A percentile compares a stretch with the other conserved stretches of the same genome.
These are phyloP conservation scores for Stagonosporopsis rhizophila DNA, from an alignment of 2,329 filamentous ascomycete genomes.

Conservation along the genomic window DNA sequence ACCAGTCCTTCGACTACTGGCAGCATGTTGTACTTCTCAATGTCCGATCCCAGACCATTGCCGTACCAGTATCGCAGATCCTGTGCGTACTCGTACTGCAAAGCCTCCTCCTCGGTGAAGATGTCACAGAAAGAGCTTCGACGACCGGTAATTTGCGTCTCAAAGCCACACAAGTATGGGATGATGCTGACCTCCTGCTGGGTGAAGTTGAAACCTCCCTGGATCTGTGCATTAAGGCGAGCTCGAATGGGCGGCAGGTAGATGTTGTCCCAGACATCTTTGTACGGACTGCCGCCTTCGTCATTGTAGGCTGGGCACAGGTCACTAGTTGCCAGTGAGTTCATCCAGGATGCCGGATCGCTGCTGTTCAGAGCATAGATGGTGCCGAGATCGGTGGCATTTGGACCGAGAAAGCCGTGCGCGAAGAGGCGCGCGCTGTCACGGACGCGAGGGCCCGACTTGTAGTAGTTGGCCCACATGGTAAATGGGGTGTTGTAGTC, in stretches of 20 bases:
- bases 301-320: slow-evolving; percentile 67
- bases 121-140: slow-evolving; percentile 68
- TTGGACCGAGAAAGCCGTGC: slow-evolving; percentile 66
- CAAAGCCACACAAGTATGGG: slow-evolving; percentile 75
- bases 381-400: slow-evolving; percentile 60
- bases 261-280: slow-evolving; percentile 57
- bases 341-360: slow-evolving; percentile 63
- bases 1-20: slow-evolving; percentile 65
- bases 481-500: slow-evolving; percentile 59
- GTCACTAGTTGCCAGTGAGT: slow-evolving; percentile 69
- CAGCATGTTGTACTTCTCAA: slow-evolving; percentile 66
- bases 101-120: slow-evolving; percentile 67
- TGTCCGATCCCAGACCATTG: slow-evolving; percentile 62
- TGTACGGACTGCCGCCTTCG: slow-evolving; percentile 57
- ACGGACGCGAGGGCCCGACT: slow-evolving; percentile 60
- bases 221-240: slow-evolving; percentile 62
- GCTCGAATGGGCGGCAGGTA: slow-evolving; percentile 62
- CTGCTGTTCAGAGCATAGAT: slow-evolving; percentile 66
- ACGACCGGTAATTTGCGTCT: slow-evolving; percentile 69
- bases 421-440: slow-evolving; percentile 69
- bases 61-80: slow-evolving; percentile 74
- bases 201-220: slow-evolving; percentile 63
- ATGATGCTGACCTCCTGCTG: slow-evolving; percentile 64
- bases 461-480: slow-evolving; percentile 71
- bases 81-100: slow-evolving; percentile 71